Percentiles rank a stretch among this genome's conserved stretches.
Conservation (phyloP, 306 rosid species). For the Neltuma alba region DNA sequence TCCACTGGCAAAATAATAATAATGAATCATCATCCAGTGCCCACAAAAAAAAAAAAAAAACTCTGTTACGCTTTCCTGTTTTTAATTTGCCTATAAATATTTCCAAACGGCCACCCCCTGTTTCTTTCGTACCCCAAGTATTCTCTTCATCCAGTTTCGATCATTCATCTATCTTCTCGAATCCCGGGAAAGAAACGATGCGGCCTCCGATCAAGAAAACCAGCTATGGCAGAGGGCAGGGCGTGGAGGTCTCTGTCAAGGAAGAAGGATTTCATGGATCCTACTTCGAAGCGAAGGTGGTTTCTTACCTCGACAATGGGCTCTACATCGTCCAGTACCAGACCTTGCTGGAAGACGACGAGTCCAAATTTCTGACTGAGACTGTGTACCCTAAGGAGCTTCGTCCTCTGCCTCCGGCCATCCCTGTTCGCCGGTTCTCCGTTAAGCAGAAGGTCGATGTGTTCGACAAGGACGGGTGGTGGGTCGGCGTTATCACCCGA, state of each 20-base stretch:
- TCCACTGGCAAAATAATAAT: too few relatives aligned
- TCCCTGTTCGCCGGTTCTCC: neutral
- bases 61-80: too few relatives aligned
- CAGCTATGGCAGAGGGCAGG: neutral
- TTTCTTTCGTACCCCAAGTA: too few relatives aligned
- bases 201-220: conserved; percentile 34
- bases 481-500: conserved; percentile 43
- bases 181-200: conserved; percentile 11
- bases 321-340: conserved; percentile 38
- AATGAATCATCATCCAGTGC: too few relatives aligned
- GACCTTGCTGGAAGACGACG: conserved; percentile 38
- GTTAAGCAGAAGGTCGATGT: conserved; percentile 46
- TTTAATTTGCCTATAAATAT: too few relatives aligned
- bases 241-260: conserved; percentile 35
- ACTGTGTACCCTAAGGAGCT: conserved; percentile 29
- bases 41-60: too few relatives aligned
- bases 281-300: conserved; percentile 30
- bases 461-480: conserved; percentile 59
- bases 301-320: conserved; percentile 9
- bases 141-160: too few relatives aligned
- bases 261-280: conserved; percentile 31
- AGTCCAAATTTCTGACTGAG: conserved; percentile 10
- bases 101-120: too few relatives aligned
- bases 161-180: neutral
- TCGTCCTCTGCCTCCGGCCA: conserved; percentile 36